Percentiles rank a stretch among this genome's conserved stretches.
Conservation (phyloP, 495 filamentous ascomycete genomes). For the Elasticomyces elasticus region DNA sequence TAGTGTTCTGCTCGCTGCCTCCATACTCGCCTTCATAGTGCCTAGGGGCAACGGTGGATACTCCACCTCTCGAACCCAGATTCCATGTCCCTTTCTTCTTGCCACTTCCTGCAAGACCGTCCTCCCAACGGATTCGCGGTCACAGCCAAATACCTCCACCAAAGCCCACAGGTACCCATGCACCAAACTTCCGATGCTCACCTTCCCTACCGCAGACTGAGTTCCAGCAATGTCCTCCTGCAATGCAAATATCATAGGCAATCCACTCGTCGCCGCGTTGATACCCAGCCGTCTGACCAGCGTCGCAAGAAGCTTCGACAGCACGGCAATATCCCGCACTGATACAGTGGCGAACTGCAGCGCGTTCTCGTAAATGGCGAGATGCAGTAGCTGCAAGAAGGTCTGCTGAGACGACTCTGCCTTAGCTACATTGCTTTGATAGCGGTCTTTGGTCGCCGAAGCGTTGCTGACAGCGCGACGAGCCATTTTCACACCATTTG, state of each 20-base stretch:
- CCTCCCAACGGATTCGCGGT: slow-evolving; percentile 52
- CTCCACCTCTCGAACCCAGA: slow-evolving; percentile 63
- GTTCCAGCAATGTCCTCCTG: slow-evolving; percentile 70
- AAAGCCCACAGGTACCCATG: slow-evolving; percentile 80
- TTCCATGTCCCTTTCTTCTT: slow-evolving; percentile 54
- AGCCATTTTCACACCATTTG: slow-evolving; percentile 36
- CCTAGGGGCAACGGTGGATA: slow-evolving; percentile 46
- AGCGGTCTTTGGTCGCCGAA: slow-evolving; percentile 49
- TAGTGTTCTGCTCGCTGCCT: slow-evolving; percentile 40
- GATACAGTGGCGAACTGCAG: slow-evolving; percentile 45
- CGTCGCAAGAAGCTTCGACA: slow-evolving; percentile 63
- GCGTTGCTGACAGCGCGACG: slow-evolving; percentile 62
- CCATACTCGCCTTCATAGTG: slow-evolving; percentile 32
- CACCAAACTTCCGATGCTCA: slow-evolving; percentile 70
- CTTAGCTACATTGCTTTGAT: slow-evolving; percentile 36
- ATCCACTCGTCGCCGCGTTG: slow-evolving; percentile 64
- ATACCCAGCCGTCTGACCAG: slow-evolving; percentile 71
- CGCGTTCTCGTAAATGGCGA: slow-evolving; percentile 78
- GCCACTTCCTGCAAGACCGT: slow-evolving; percentile 67
- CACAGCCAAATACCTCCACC: slow-evolving; percentile 67
- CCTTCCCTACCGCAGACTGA: slow-evolving; percentile 51
- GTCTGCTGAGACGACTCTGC: slow-evolving; percentile 35
- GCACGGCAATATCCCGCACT: slow-evolving; percentile 55
- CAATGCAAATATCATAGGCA: slow-evolving; percentile 79
- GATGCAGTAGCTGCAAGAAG: slow-evolving; percentile 74